Base-by-base conservation (phyloP, 1,284 basidiomycete genomes). In the Kalmanozyma brasiliensis region DNA sequence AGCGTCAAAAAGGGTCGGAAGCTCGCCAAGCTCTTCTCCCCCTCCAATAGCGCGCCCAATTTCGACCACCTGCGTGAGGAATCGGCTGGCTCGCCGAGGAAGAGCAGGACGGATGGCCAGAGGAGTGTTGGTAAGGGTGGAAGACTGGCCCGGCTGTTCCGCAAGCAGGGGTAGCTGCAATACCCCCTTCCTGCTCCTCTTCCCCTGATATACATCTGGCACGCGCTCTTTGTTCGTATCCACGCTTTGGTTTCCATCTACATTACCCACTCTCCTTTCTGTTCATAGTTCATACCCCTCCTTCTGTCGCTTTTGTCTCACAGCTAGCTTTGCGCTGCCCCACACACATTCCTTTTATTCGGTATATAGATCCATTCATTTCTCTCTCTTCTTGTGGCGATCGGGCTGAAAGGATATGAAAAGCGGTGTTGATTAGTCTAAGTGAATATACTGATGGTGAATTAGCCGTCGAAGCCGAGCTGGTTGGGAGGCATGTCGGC, bases 11-110 rank as follows among this genome's bases (percentile, higher is more conserved):
- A 52, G 29, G 52, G 34, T n/a, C 43, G 63, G 1, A 58, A 53
- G 14, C 43, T 68, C 0, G 65, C 65, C 1, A 32, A 59, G 3
- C 48, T 62, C 2, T 68, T 68, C 17, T 48, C 49, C 3, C 47
- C 55, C 5, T 22, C 4, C n/a, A 23, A 37, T 16, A 22, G 17
- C 11, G 16, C 17, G 14, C 36, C 40, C 0, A 19, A 55, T 6
- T 23, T 52, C 37, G 55, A 48, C 9, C 30, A 49, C 16, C 37
- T 52, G 22, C n/a, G 47, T 8, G 19, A 26, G 16, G 49, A 61
- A 1, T 8, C 33, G 3, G 19, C 44, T 16, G 32, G 22, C 7
- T 49, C 46, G 22, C 51, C 42, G 5, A 17, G n/a, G 17, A 49
- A 29, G 41, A 20, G 7, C 4, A 38, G 45, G 14, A 3, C 40